Evolutionary conservation across 2,329 filamentous ascomycete genomes (phyloP).

Genomic region (Neonectria sp.): DNA sequence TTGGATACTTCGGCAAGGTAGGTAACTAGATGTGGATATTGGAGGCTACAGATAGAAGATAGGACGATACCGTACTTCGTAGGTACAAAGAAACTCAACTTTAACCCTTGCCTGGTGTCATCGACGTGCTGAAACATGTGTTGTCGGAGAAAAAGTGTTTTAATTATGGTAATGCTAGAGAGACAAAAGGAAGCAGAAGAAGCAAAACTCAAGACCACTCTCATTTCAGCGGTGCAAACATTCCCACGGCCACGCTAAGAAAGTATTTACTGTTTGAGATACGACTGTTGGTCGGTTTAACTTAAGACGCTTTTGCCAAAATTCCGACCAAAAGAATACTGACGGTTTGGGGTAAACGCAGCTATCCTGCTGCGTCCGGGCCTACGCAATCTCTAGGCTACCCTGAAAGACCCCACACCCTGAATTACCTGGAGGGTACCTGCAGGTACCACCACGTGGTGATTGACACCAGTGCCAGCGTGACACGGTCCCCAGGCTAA

Average conservation of each 20-base stretch:
- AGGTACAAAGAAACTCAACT: background rate
- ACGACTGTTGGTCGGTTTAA: background rate
- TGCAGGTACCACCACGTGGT: constrained; percentile 15
- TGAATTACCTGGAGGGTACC: constrained; percentile 13
- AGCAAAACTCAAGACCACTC: background rate
- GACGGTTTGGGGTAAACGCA: background rate
- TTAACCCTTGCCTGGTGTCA: background rate
- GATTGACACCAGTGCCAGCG: background rate
- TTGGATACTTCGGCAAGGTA: too few relatives aligned
- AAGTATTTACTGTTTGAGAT: background rate
- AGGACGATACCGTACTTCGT: too few relatives aligned
- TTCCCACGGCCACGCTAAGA: background rate
- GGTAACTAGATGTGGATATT: background rate
- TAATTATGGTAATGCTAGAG: background rate
- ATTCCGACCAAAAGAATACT: background rate
- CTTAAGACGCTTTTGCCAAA: background rate
- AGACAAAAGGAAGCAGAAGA: background rate
- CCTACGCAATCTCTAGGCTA: constrained; percentile 20
- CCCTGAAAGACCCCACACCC: constrained; percentile 14
- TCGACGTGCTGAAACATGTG: background rate
- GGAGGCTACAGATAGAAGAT: too few relatives aligned
- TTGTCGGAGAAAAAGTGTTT: background rate
- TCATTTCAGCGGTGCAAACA: background rate
- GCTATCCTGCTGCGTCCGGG: background rate
- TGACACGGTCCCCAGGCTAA: background rate